phyloP scores from a whole-genome alignment of 139 green algal species.

The Micractinium conductrix region DNA sequence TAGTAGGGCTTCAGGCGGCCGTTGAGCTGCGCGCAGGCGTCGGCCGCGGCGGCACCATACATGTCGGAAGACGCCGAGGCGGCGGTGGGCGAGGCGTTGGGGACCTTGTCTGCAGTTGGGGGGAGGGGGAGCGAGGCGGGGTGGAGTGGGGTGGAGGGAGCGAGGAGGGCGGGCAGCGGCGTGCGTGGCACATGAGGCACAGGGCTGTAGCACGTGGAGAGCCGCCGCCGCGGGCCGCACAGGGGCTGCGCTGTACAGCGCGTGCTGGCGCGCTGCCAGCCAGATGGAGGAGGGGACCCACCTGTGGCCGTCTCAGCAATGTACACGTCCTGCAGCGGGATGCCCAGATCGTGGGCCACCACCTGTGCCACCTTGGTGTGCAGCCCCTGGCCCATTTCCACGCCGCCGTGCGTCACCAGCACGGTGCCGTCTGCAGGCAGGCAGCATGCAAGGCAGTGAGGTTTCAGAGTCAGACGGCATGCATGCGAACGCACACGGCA shows the following conservation, averaged over 20 bases:
- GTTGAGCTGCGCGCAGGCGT: constrained; percentile 91
- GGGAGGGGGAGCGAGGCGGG: not conserved
- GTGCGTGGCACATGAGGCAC: no score
- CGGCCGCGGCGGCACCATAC: constrained; percentile 90
- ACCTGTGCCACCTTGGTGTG: constrained; percentile 97
- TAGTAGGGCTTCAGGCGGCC: constrained; percentile 75
- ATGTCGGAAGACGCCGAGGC: constrained; percentile 92
- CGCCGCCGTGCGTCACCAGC: constrained; percentile 94
- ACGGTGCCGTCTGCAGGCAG: constrained; percentile 82
- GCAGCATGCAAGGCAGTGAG: no score
- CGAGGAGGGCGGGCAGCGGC: no score
- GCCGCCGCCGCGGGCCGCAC: no score
- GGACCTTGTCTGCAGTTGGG: constrained; percentile 89
- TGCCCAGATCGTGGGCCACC: constrained; percentile 77
- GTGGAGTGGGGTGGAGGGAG: no score
- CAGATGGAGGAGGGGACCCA: no score
- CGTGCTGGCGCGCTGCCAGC: no score
- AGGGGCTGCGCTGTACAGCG: no score
- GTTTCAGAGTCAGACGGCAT: no score
- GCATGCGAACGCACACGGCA: no score
- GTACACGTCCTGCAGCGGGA: constrained; percentile 81
- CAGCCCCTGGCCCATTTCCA: constrained; percentile 99
- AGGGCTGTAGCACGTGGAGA: no score
- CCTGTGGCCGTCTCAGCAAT: not conserved
- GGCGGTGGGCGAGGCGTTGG: constrained; percentile 94